Base-by-base conservation (phyloP, 2,329 filamentous ascomycete genomes). In the Talaromyces sp. region DNA sequence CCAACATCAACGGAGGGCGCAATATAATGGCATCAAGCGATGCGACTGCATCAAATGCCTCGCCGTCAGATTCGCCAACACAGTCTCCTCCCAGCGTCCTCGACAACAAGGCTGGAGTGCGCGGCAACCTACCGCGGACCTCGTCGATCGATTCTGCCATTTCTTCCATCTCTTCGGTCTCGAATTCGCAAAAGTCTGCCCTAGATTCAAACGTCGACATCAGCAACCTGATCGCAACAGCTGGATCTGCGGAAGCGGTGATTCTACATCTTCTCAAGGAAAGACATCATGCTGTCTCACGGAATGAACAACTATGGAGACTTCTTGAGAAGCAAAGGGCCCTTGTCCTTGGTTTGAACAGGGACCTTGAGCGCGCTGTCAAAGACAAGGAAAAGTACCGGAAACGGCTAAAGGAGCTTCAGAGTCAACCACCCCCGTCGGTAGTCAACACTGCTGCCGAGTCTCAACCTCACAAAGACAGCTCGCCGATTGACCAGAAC, bases 341-440 rank as follows among this genome's bases (percentile, higher is more conserved):
- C 17, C 93, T 99, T 87, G 92, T 99, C 58, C 77, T 96, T 21
- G 93, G 93, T 8, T 81, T 99, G 64, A 97, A 98, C 71, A 96
- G 95, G 74, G 95, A 99, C 72, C 80, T 99, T 13, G 93, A 98
- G 75, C 86, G 90, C 57, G 87, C 93, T 1, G 76, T 96, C 65
- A 96, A 96, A 72, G 95, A 98, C 67, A 97, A 97, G 76, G 93
- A 98, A 66, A 89, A 89, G 68, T 98, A 98, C 72, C 87, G 90
- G 68, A 93, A 89, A 74, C 96, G 95, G 75, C 73, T 96, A 50
- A 96, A 96, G 75, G 93, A 98, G 59, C 74, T 85, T 62, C 76
- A 85, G 65, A 77, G 77, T 31, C 77, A 82, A 61, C 73, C 79
- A 26, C 77, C 77, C 43, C 71, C 74, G 11, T 60, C 76, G 17